Conservation (phyloP, 345 rosid genomes). For the Eucalyptus erythrocorys region DNA sequence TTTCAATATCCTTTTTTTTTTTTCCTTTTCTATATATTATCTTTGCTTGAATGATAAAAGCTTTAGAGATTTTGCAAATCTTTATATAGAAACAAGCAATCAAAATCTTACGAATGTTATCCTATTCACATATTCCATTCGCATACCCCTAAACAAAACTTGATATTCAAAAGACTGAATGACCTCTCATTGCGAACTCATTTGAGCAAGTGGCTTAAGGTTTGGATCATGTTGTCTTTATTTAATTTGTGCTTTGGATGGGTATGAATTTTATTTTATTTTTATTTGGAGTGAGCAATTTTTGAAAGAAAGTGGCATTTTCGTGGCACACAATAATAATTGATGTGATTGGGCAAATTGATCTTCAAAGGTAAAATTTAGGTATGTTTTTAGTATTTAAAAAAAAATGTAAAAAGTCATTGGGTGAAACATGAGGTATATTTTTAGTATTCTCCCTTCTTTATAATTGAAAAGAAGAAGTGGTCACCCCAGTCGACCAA, state of each 20-base stretch:
- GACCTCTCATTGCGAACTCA: background rate
- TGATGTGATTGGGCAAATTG: background rate
- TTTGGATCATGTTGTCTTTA: background rate
- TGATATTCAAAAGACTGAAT: fast-evolving
- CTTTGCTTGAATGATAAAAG: background rate
- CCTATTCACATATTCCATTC: background rate
- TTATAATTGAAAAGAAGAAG: background rate
- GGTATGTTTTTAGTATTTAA: background rate
- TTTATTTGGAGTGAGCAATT: background rate
- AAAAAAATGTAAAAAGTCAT: background rate
- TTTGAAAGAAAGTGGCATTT: background rate
- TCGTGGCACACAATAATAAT: background rate
- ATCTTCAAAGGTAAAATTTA: background rate
- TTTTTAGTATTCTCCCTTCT: background rate
- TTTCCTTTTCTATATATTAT: background rate
- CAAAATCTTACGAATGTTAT: background rate
- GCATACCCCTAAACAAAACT: background rate
- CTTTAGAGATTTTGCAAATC: background rate
- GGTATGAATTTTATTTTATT: background rate
- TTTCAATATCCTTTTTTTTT: background rate
- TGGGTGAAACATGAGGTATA: background rate
- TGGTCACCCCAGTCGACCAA: background rate
- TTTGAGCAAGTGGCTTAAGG: background rate
- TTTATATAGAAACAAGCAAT: background rate
- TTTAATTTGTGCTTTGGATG: background rate